phyloP scores from a whole-genome alignment of 2,329 filamentous ascomycete species.

The Ophiosphaerella korrae region DNA sequence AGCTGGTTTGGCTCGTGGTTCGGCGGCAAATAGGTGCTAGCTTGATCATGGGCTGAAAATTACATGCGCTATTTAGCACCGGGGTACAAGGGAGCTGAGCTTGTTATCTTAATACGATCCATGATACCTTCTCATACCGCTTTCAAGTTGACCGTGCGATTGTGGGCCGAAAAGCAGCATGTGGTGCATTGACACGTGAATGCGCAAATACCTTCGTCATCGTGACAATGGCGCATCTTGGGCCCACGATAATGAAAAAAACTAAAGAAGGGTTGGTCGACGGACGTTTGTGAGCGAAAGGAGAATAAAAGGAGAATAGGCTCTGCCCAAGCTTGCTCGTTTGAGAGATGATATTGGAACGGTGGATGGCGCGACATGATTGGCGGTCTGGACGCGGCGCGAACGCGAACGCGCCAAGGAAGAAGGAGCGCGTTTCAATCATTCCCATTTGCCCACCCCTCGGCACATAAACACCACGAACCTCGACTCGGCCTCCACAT shows the following conservation, averaged over 20 bases:
- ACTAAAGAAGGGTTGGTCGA: no score
- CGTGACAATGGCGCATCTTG: no score
- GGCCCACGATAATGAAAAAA: no score
- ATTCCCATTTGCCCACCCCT: slow-evolving; percentile 34
- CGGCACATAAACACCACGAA: slow-evolving; percentile 31
- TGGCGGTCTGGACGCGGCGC: slow-evolving; percentile 33
- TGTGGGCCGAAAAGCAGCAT: background rate
- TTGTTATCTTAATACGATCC: slow-evolving; percentile 25
- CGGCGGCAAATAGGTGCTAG: slow-evolving; percentile 56
- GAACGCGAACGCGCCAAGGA: slow-evolving; percentile 33
- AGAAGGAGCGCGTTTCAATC: slow-evolving; percentile 23
- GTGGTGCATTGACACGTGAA: no score
- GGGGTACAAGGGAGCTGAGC: slow-evolving; percentile 25
- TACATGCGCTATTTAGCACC: slow-evolving; percentile 32
- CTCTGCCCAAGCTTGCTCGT: background rate
- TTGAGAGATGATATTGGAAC: slow-evolving; percentile 5
- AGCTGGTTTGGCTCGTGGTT: slow-evolving; percentile 86
- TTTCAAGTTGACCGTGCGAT: background rate
- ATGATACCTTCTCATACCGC: background rate
- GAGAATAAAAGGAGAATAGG: no score
- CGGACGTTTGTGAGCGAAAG: no score
- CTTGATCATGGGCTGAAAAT: slow-evolving; percentile 1
- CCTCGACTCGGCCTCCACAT: slow-evolving; percentile 14
- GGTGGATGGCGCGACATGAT: slow-evolving; percentile 21
- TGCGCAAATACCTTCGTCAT: no score